Percentiles rank a stretch among this genome's conserved stretches.
phyloP scores from a whole-genome alignment of 2,329 filamentous ascomycete genomes.

The Tolypocladium cylindrosporum region DNA sequence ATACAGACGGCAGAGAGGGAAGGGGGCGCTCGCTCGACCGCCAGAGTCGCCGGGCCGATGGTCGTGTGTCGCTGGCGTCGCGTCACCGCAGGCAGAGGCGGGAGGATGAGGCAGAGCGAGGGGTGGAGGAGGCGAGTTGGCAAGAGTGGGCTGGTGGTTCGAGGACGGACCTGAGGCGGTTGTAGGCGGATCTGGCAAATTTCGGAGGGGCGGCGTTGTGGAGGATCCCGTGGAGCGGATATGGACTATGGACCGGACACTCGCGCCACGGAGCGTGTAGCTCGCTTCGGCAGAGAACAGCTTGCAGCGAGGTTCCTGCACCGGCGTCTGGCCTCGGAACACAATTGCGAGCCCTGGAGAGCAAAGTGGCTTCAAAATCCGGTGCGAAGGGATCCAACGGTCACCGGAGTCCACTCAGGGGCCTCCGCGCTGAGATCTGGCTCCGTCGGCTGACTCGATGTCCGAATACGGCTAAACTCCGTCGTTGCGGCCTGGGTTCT shows the following conservation, averaged over 20 bases:
- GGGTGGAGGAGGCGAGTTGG: background rate
- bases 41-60: background rate
- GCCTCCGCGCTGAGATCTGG: background rate
- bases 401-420: background rate
- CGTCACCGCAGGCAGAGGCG: background rate
- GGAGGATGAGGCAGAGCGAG: background rate
- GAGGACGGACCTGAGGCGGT: background rate
- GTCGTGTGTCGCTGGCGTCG: background rate
- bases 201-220: background rate
- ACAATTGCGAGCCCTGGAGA: background rate
- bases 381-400: no score
- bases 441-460: background rate
- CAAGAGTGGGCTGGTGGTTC: background rate
- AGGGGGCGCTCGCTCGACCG: background rate
- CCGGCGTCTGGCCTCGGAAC: background rate
- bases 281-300: background rate
- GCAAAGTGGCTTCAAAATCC: background rate
- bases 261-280: background rate
- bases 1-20: background rate
- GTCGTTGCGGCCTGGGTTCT: background rate
- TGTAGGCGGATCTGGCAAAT: background rate
- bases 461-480: conserved; percentile 1
- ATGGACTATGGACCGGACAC: background rate
- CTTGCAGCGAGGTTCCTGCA: background rate
- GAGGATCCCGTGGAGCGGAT: background rate